Evolutionary conservation across 305 asterid genomes (phyloP).

Genomic region (Plantago lanceolata): DNA sequence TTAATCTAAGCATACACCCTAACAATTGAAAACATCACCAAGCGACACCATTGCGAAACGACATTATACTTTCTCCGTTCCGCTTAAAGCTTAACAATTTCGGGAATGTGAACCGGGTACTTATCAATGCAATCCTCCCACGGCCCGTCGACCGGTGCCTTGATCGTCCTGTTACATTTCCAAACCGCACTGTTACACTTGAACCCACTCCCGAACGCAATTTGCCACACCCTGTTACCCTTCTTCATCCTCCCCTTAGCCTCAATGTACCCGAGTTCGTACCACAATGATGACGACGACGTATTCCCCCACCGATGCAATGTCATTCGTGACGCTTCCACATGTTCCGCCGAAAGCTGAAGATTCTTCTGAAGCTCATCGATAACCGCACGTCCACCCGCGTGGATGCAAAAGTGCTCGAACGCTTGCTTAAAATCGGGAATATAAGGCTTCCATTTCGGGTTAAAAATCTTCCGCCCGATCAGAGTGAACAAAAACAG

Average conservation of each 20-base stretch:
- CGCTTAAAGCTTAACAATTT: slow-evolving; percentile 33
- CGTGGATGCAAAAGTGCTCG: slow-evolving; percentile 51
- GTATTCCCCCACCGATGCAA: slow-evolving; percentile 46
- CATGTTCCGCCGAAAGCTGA: slow-evolving; percentile 44
- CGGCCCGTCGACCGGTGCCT: slow-evolving; percentile 37
- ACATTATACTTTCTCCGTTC: background rate
- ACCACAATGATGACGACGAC: slow-evolving; percentile 51
- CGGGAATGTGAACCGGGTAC: slow-evolving; percentile 44
- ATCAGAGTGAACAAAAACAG: slow-evolving; percentile 41
- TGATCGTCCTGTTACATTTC: slow-evolving; percentile 43
- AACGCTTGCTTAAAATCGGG: slow-evolving; percentile 50
- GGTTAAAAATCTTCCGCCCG: slow-evolving; percentile 41
- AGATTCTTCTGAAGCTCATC: slow-evolving; percentile 55
- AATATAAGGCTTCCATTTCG: slow-evolving; percentile 46
- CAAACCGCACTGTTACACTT: slow-evolving; percentile 51
- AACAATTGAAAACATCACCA: slow-evolving; percentile 7
- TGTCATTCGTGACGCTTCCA: slow-evolving; percentile 55
- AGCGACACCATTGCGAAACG: background rate
- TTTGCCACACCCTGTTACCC: slow-evolving; percentile 48
- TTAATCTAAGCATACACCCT: background rate
- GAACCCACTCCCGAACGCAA: slow-evolving; percentile 43
- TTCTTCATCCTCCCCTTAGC: slow-evolving; percentile 49
- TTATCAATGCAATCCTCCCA: slow-evolving; percentile 42
- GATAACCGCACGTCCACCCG: slow-evolving; percentile 48
- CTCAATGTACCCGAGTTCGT: slow-evolving; percentile 42